A percentile compares a stretch with the other conserved stretches of the same genome.
These are phyloP conservation scores for Rhododendron molle DNA, from an alignment of 148 eudicot species.

Conservation along the genomic window DNA sequence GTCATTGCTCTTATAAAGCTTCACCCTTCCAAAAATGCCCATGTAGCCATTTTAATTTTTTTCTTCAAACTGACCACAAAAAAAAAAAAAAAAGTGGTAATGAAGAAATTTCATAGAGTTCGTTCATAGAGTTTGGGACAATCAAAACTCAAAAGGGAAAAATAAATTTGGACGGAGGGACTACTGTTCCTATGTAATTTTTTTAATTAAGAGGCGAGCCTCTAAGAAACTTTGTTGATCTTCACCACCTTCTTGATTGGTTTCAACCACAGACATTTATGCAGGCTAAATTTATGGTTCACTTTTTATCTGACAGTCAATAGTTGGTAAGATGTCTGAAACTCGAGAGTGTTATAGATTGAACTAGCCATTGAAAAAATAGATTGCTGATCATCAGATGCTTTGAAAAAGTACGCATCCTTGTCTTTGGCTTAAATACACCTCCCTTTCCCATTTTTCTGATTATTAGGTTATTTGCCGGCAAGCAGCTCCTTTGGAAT, in stretches of 20 bases:
- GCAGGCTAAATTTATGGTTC: background rate
- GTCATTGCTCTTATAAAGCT: background rate
- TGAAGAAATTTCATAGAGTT: background rate
- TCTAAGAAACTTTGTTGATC: background rate
- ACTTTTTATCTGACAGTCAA: background rate
- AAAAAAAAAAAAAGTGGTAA: background rate
- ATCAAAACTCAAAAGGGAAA: background rate
- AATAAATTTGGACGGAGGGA: background rate
- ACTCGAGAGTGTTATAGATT: background rate
- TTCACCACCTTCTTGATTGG: background rate
- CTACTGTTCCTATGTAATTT: background rate
- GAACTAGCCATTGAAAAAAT: background rate
- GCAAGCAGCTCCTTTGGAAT: constrained; percentile 34
- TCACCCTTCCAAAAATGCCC: background rate
- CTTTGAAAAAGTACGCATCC: background rate
- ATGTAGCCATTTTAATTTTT: background rate
- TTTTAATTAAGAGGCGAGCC: background rate
- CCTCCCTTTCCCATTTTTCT: constrained; percentile 13
- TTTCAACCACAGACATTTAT: background rate
- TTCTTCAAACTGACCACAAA: background rate
- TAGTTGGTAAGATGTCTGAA: background rate
- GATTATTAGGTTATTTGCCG: constrained; percentile 28
- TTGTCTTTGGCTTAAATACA: background rate
- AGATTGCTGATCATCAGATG: background rate
- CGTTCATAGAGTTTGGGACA: background rate